A percentile compares a stretch with the other conserved stretches of the same genome.
Evolutionary conservation across 345 rosid genomes (phyloP).

Genomic region (Luvunga scandens): DNA sequence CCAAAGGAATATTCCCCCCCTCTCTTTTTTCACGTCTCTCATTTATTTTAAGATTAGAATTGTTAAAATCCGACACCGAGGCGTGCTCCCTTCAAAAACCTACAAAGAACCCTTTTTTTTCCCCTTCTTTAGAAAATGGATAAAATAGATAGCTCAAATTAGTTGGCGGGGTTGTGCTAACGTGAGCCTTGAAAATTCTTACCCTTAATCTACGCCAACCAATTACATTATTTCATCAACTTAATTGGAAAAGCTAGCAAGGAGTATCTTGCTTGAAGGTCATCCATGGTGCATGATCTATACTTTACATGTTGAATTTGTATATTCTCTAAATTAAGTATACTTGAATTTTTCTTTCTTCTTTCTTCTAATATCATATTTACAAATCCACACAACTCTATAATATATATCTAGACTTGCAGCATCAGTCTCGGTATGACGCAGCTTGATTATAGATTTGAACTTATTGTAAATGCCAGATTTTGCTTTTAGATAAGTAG

Average conservation of each 20-base stretch:
- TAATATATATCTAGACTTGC: no score
- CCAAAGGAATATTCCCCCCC: slow-evolving; percentile 32
- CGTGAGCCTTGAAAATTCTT: background rate
- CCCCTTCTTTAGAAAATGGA: background rate
- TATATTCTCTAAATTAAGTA: no score
- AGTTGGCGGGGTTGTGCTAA: background rate
- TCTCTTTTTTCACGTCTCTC: background rate
- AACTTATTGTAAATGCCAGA: no score
- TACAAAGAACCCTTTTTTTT: background rate
- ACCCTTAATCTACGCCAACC: background rate
- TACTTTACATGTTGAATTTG: background rate
- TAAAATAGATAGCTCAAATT: background rate
- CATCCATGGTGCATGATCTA: background rate
- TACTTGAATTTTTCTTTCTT: no score
- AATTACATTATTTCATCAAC: background rate
- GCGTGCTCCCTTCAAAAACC: background rate
- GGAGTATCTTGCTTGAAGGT: background rate
- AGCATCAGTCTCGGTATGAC: no score
- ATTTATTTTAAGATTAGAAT: background rate
- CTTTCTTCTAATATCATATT: no score
- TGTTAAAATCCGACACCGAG: slow-evolving; percentile 29
- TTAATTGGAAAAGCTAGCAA: no score
- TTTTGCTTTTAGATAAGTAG: no score
- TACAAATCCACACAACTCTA: no score
- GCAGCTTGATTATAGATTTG: no score